Conservation (phyloP, 2,329 filamentous ascomycete species). For the Penicillium sp. region DNA sequence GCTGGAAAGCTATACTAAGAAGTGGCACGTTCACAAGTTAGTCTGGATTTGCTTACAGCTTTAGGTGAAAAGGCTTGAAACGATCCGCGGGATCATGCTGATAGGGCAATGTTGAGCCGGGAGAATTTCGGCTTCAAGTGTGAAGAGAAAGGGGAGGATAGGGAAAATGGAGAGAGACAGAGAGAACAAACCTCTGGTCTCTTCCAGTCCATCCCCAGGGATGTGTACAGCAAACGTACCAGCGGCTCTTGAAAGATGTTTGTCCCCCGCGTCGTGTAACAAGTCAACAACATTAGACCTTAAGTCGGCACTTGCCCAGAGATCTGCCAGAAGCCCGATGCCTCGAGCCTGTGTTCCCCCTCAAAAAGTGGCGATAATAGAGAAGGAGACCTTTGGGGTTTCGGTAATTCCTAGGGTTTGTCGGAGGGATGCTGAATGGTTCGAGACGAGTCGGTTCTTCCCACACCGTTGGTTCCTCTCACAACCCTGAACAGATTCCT, state of each 20-base stretch:
- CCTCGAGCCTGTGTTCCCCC: constrained; percentile 25
- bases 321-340: constrained; percentile 30
- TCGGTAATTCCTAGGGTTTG: neutral
- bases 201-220: constrained; percentile 12
- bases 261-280: constrained; percentile 43
- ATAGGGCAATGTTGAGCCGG: constrained; percentile 9
- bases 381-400: neutral
- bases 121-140: constrained; percentile 1
- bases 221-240: constrained; percentile 35
- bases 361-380: neutral
- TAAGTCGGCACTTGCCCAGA: constrained; percentile 34
- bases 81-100: constrained; percentile 16
- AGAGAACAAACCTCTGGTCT: constrained; percentile 19
- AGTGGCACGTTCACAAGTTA: constrained; percentile 22
- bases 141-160: neutral
- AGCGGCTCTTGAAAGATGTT: constrained; percentile 41
- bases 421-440: neutral
- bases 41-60: constrained; percentile 10
- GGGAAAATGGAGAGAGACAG: constrained; percentile 3
- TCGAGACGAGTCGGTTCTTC: neutral
- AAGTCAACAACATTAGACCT: constrained; percentile 39
- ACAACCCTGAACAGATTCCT: neutral
- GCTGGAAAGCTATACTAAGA: constrained; percentile 29
- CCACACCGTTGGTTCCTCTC: neutral
- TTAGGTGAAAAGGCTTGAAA: constrained; percentile 12